Percentiles rank a stretch among this genome's conserved stretches.
Conservation (phyloP, 495 filamentous ascomycete genomes). For the Hypomontagnella monticulosa region DNA sequence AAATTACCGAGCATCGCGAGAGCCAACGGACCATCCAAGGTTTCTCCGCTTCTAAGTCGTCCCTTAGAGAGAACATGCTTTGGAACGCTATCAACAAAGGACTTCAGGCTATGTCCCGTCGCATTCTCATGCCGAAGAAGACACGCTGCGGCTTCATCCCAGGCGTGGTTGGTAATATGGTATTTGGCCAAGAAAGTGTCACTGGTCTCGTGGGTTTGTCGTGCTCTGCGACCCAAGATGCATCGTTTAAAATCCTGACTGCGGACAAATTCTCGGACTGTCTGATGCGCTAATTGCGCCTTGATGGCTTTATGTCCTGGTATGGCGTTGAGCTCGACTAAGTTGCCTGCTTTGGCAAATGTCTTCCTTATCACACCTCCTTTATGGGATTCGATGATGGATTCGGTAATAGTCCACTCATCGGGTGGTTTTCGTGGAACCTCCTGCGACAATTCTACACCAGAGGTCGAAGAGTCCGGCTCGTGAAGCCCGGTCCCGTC, state of each 20-base stretch:
- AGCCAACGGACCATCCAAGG: not conserved
- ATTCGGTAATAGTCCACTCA: too few species aligned
- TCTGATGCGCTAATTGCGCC: conserved; percentile 24
- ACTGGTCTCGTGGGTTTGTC: conserved; percentile 10
- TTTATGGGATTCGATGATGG: not conserved
- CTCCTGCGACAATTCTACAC: too few species aligned
- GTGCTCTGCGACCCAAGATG: conserved; percentile 12
- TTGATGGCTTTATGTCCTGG: not conserved
- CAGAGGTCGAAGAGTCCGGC: not conserved
- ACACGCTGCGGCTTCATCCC: not conserved
- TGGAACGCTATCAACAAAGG: conserved; percentile 26
- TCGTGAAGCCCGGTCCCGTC: not conserved
- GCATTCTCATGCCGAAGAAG: conserved; percentile 6
- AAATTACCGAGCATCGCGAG: conserved; percentile 1
- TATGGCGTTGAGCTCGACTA: not conserved
- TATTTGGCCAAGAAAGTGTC: conserved; percentile 17
- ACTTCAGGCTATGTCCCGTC: conserved; percentile 16
- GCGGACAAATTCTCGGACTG: conserved; percentile 19
- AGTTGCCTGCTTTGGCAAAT: conserved; percentile 1
- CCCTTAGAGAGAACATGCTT: not conserved
- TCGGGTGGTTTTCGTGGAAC: too few species aligned
- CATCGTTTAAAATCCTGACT: conserved; percentile 12
- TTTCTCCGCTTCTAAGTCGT: not conserved
- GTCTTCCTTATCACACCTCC: not conserved
- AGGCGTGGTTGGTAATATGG: not conserved